Conservation (phyloP, 805 yeast genomes). For the Wickerhamiella siamensis region DNA sequence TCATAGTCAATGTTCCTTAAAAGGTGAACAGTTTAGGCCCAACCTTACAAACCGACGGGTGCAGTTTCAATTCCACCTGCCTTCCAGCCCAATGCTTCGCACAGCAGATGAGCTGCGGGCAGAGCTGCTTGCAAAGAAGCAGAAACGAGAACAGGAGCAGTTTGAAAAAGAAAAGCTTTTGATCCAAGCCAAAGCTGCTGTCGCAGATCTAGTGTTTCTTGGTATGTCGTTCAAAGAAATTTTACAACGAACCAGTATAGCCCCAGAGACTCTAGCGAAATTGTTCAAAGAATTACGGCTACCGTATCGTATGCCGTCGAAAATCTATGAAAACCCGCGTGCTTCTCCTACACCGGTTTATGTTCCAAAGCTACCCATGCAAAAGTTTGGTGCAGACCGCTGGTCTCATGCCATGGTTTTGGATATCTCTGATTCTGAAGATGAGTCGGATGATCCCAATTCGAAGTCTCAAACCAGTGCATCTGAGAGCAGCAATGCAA, state of each 20-base stretch:
- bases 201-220: conserved; percentile 14
- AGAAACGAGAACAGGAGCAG: conserved; percentile 8
- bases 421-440: not conserved
- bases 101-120: conserved; percentile 13
- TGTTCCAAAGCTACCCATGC: not conserved
- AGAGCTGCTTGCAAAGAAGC: conserved; percentile 14
- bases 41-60: too few relatives aligned
- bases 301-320: not conserved
- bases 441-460: too few relatives aligned
- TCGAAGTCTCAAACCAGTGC: too few relatives aligned
- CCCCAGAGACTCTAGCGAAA: conserved; percentile 7
- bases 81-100: not conserved
- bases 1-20: too few relatives aligned
- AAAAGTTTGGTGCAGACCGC: not conserved
- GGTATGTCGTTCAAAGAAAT: conserved; percentile 21
- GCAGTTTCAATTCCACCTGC: too few relatives aligned
- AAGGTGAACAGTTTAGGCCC: too few relatives aligned
- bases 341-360: not conserved
- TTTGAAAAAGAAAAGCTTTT: conserved; percentile 1
- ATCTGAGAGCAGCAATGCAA: too few relatives aligned
- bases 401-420: not conserved
- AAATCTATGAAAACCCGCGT: conserved; percentile 1
- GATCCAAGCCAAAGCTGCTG: conserved; percentile 13
- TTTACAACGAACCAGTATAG: conserved; percentile 2
- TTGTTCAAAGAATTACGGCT: conserved; percentile 4